These are phyloP conservation scores for Lepidium africanum DNA, from an alignment of 345 rosid species.

Conservation along the genomic window DNA sequence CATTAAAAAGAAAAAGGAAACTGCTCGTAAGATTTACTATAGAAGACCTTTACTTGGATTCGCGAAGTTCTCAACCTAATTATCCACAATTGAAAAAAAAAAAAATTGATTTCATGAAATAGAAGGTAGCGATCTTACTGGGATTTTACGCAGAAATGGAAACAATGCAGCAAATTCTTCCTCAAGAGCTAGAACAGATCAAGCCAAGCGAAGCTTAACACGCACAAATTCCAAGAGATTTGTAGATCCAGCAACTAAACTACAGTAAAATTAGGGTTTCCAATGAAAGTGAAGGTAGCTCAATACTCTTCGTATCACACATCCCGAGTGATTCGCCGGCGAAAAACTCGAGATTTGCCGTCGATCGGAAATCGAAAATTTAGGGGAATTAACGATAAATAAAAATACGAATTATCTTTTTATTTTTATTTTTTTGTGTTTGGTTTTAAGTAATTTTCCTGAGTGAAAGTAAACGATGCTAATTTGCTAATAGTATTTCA, in stretches of 20 bases:
- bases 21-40: not conserved
- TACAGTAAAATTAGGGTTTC: slow-evolving; percentile 11
- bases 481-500: slow-evolving; percentile 17
- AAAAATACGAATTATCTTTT: not conserved
- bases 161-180: slow-evolving; percentile 11
- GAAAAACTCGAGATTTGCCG: slow-evolving; percentile 21
- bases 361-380: slow-evolving; percentile 26
- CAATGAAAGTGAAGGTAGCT: not conserved
- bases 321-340: slow-evolving; percentile 10
- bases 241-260: slow-evolving; percentile 20
- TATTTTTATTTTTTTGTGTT: not conserved
- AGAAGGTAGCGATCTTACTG: slow-evolving; percentile 16
- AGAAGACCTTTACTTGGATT: not conserved
- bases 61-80: not conserved
- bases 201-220: not conserved
- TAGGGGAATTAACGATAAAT: slow-evolving; percentile 25
- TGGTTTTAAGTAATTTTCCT: slow-evolving; percentile 15
- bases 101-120: not conserved
- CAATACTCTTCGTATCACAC: not conserved
- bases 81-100: not conserved
- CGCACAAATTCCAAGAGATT: slow-evolving; percentile 54
- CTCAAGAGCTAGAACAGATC: slow-evolving; percentile 22
- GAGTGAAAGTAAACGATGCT: slow-evolving; percentile 28
- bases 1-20: not conserved
- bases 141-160: not conserved